Evolutionary conservation across 306 rosid genomes (phyloP), one percentile per base, ranked within the genome.

Genomic region (Vigna angularis): DNA sequence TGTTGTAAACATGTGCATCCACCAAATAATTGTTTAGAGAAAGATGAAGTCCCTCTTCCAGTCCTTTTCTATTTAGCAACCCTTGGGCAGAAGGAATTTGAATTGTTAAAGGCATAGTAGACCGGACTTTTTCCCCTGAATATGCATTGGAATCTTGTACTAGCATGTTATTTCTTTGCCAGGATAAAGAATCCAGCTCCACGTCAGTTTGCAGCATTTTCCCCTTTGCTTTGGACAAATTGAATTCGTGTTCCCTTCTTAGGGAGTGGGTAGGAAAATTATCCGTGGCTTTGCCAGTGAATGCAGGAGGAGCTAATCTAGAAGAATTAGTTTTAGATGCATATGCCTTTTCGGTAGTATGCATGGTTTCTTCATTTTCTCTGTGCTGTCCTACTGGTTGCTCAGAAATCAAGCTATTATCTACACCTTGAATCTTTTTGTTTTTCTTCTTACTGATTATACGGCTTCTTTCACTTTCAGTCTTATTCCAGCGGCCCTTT

Each of bases 41-140:
- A 91, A 87, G 91, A 79, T 82, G 87, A 80, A 81, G 80, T 65
- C 90, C 94, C 72, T 88, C 88, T 68, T 83, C 85, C 84, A 68
- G 61, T 75, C 86, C 90, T 66, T 86, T 86, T 57, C 78, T 87
- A 62, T 77, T 55, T 50, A 79, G 48, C 74, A 74, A 67, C 80
- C 88, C 87, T 69, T 83, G 89, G 68, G 55, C 81, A 14, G 73
- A 71, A 72, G 84, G 84, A 85, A 87, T 48, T 47, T 90, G 81
- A 82, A 72, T 56, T 16, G 78, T 59, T 15, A 73, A 70, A 62
- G 86, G 70, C 47, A 79, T 83, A 77, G 55, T 79, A 65, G 88
- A 84, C 81, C 83, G 77, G 42, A 78, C 42, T 81, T 88, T 87
- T 30, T 45, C 88, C 81, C 87, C 88, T 80, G 84, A 72, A 76